Conservation (phyloP, 2,329 filamentous ascomycete species). For the Penicillium glabrum region DNA sequence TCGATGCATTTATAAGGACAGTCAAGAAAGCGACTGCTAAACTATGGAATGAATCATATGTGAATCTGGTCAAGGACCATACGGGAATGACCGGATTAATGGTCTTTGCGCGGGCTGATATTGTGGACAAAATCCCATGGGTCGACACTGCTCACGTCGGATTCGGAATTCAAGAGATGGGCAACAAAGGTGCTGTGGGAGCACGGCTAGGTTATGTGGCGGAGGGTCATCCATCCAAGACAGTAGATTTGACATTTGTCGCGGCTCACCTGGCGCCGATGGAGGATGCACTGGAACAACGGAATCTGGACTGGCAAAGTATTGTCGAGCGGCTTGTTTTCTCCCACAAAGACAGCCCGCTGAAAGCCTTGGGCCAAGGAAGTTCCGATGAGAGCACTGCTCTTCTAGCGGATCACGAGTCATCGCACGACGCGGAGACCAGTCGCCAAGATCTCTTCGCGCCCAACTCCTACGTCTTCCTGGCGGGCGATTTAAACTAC, state of each 20-base stretch:
- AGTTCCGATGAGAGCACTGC: constrained; percentile 30
- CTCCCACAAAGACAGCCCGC: constrained; percentile 28
- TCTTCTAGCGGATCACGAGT: constrained; percentile 28
- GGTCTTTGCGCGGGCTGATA: constrained; percentile 70
- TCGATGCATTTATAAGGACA: constrained; percentile 68
- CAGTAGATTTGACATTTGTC: constrained; percentile 76
- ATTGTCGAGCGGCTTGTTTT: constrained; percentile 83
- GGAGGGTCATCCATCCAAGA: constrained; percentile 39
- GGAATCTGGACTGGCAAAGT: constrained; percentile 86
- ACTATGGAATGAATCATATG: constrained; percentile 56
- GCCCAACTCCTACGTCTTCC: constrained; percentile 73
- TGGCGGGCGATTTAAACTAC: constrained; percentile 94
- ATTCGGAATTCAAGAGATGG: constrained; percentile 83
- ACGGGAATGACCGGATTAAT: constrained; percentile 88
- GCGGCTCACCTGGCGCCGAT: constrained; percentile 85
- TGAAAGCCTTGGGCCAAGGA: constrained; percentile 36
- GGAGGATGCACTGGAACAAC: constrained; percentile 71
- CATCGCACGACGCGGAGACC: constrained; percentile 30
- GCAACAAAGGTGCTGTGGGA: constrained; percentile 91
- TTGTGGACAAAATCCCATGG: constrained; percentile 58
- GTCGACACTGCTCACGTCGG: constrained; percentile 81
- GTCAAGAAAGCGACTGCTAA: constrained; percentile 66
- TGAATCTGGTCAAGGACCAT: constrained; percentile 69
- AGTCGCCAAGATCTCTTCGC: constrained; percentile 62
- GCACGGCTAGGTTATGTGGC: constrained; percentile 64